These are phyloP conservation scores for Colletotrichum magnum DNA, from an alignment of 2,329 filamentous ascomycete species.

Conservation along the genomic window DNA sequence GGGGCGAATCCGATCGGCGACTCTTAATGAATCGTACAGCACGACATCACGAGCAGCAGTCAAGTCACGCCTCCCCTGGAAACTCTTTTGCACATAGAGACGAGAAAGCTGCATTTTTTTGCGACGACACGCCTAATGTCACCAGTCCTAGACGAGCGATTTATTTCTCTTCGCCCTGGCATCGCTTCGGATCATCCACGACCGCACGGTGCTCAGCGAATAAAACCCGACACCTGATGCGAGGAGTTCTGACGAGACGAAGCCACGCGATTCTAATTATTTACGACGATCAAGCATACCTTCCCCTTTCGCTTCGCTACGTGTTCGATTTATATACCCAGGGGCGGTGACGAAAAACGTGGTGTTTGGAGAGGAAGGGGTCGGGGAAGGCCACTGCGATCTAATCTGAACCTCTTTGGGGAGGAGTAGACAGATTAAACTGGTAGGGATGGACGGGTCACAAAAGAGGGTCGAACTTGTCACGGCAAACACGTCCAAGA, in stretches of 20 bases:
- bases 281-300: slow-evolving; percentile 46
- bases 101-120: slow-evolving; percentile 46
- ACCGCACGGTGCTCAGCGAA: slow-evolving; percentile 12
- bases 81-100: slow-evolving; percentile 48
- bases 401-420: slow-evolving; percentile 42
- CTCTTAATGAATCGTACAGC: slow-evolving; percentile 30
- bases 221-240: slow-evolving; percentile 23
- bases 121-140: slow-evolving; percentile 54
- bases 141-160: slow-evolving; percentile 48
- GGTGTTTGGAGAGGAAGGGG: slow-evolving; percentile 47
- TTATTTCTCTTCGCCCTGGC: slow-evolving; percentile 44
- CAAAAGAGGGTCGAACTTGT: slow-evolving; percentile 10
- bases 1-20: background rate
- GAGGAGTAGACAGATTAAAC: slow-evolving; percentile 8
- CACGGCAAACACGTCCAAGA: slow-evolving; percentile 14
- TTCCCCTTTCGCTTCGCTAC: slow-evolving; percentile 52
- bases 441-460: background rate
- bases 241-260: slow-evolving; percentile 40
- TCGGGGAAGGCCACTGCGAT: slow-evolving; percentile 47
- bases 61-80: slow-evolving; percentile 27
- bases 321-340: slow-evolving; percentile 59
- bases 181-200: slow-evolving; percentile 42
- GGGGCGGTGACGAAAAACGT: slow-evolving; percentile 45
- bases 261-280: slow-evolving; percentile 46
- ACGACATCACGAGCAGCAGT: slow-evolving; percentile 33